Evolutionary conservation across 805 yeast species (phyloP), one percentile per base, ranked within the genome.

Genomic region (Scheffersomyces ergatensis): DNA sequence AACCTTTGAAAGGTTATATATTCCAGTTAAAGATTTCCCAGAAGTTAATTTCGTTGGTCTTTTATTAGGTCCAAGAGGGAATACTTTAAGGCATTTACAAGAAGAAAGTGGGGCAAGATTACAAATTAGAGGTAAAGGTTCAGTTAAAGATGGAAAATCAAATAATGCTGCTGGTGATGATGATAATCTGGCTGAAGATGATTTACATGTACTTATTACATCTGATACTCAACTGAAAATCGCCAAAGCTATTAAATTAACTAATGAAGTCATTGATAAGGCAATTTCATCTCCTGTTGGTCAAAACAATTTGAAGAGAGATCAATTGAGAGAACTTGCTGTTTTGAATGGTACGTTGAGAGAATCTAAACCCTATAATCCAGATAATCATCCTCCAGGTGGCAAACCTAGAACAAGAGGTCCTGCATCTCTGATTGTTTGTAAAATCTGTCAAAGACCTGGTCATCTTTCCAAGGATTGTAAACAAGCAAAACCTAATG

Each of bases 391-490:
- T 15, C 15, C 23, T 5, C 38, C 39, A 7, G 32, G 30, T 4
- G n/a, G n/a, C n/a, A n/a, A n/a, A n/a, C n/a, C n/a, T n/a, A n/a
- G n/a, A n/a, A 54, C 71, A 62, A 46, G 51, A 27, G 57, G 51
- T 42, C 42, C 51, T 20, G 60, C 59, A n/a, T 41, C 76, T 57
- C 63, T 48, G 34, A 67, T 92, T 33, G 75, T 82, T 13, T 93
- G 98, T 65, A 71, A 80, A 23, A 71, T 70, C 13, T 92, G 98
- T 74, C 95, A 95, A 1, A 76, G 76, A 39, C 67, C 76, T 20
- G 99, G 98, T 1, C 98, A 92, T 63, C 80, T 82, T 46, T 90
- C 95, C 1, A 72, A 89, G 43, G 98, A 93, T 63, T 93, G 99
- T 73, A 78, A 74, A 43, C 65, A n/a, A 14, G 32, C 14, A 15